Percentiles rank a stretch among this genome's conserved stretches.
Evolutionary conservation across 495 filamentous ascomycete species (phyloP).

Genomic region (Xylaria bambusicola): DNA sequence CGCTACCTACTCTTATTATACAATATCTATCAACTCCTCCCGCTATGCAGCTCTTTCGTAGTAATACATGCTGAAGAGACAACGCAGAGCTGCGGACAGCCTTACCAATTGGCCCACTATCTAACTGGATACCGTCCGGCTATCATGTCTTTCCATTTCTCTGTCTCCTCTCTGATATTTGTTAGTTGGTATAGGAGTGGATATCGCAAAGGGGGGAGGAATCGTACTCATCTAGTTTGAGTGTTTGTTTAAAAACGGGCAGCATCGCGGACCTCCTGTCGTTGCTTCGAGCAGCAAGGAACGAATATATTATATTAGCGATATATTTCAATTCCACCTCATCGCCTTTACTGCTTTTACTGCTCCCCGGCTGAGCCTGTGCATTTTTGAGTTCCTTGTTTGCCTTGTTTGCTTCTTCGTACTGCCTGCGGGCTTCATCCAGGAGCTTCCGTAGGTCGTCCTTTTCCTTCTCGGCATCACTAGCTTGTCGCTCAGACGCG

Average conservation of each 20-base stretch:
- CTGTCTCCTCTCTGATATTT: no score
- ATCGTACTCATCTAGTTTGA: no score
- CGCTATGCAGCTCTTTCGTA: conserved; percentile 25
- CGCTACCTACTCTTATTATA: conserved; percentile 14
- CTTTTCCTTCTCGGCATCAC: conserved; percentile 79
- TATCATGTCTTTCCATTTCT: conserved; percentile 52
- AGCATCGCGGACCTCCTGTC: no score
- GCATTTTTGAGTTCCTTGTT: conserved; percentile 61
- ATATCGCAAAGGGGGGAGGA: no score
- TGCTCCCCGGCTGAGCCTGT: conserved; percentile 37
- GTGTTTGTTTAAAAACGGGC: no score
- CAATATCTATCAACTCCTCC: conserved; percentile 18
- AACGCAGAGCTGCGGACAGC: no score
- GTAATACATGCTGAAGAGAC: conserved; percentile 21
- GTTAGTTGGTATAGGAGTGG: no score
- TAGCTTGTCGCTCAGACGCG: conserved; percentile 80
- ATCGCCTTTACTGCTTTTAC: conserved; percentile 45
- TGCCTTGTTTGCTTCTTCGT: conserved; percentile 80
- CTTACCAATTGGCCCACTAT: conserved; percentile 1
- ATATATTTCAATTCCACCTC: no score
- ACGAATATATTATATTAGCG: no score
- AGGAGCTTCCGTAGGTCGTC: conserved; percentile 70
- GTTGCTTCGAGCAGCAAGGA: no score
- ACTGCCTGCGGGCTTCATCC: conserved; percentile 72
- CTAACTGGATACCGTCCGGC: conserved; percentile 17